Base-by-base conservation (phyloP, 805 yeast species). In the Saccharomycopsis schoenii region DNA sequence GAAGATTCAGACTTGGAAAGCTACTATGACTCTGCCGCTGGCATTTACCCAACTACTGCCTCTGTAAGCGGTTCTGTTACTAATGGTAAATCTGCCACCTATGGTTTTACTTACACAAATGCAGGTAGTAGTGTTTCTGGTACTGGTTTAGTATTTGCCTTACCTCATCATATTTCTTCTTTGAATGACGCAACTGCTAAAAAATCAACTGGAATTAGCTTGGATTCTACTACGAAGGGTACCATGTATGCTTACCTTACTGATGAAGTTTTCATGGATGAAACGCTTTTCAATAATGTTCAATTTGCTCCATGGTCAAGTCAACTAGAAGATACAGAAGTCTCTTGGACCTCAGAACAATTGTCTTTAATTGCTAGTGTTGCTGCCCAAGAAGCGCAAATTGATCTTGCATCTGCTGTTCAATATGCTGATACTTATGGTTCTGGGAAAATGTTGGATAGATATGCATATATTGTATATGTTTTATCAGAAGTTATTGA, bases 91-190 rank as follows among this genome's bases (percentile, higher is more conserved):
- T 69, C 69, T 14, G 77, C 76, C 29, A 62, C 69, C 0, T 83
- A 82, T 67, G 64, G 76, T 3, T 74, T 83, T 29, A 67, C 66
- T 15, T 83, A 81, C 67, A 62, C 70, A 6, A 72, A 76, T 17
- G 64, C 70, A 1, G 89, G 89, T 1, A 55, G 69, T 2, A 79
- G 83, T 5, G 74, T 73, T 40, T 74, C 76, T 8, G 80, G 80
- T 0, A 70, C 65, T 1, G 69, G 77, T 1, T 69, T 86, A 29
- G 70, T 86, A 42, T 87, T 80, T 69, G 89, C 89, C 4, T 74
- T 86, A 36, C 89, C 92, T 14, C 94, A 87, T 70, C 89, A 85
- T 65, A 76, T 76, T 39, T 70, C 70, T 1, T 72, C 82, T 2
- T 76, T 84, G 63, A 70, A 74, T 19, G 56, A 70, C 1, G 63